Evolutionary conservation across 257 asterid genomes (phyloP).

Genomic region (Jacaranda mimosifolia): DNA sequence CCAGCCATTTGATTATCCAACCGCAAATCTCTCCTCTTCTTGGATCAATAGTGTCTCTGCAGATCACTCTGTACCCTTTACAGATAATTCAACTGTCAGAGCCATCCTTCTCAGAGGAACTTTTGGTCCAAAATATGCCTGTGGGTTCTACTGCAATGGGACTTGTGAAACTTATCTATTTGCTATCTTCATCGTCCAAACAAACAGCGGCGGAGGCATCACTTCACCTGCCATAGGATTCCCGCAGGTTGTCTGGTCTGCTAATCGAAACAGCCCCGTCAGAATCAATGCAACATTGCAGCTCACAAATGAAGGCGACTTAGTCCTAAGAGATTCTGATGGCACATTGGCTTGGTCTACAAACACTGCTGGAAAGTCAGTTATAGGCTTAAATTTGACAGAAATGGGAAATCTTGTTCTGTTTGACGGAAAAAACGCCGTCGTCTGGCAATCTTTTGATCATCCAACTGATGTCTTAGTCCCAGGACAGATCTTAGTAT

Average conservation of each 20-base stretch:
- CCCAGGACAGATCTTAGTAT: constrained; percentile 49
- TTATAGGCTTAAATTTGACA: constrained; percentile 48
- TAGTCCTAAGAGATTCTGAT: constrained; percentile 48
- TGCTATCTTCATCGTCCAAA: too few relatives aligned
- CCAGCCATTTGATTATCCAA: constrained; percentile 56
- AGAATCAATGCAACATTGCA: constrained; percentile 47
- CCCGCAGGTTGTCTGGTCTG: constrained; percentile 65
- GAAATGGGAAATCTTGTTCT: constrained; percentile 53
- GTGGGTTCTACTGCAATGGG: constrained; percentile 59
- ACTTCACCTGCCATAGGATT: too few relatives aligned
- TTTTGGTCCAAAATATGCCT: constrained; percentile 52
- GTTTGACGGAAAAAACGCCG: constrained; percentile 28
- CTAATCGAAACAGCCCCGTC: constrained; percentile 51
- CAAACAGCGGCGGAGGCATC: too few relatives aligned
- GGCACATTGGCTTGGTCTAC: constrained; percentile 60
- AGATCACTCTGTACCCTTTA: constrained; percentile 39
- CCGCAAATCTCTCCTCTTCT: constrained; percentile 52
- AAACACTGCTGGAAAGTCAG: constrained; percentile 46
- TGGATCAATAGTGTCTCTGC: constrained; percentile 55
- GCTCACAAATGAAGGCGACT: constrained; percentile 48
- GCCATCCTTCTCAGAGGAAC: constrained; percentile 53
- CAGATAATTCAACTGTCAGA: constrained; percentile 46
- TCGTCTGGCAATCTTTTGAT: constrained; percentile 41
- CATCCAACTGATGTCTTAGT: too few relatives aligned
- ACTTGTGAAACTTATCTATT: constrained; percentile 50